Conservation (phyloP, 2,329 filamentous ascomycete species). For the Diaporthe citriasiana region DNA sequence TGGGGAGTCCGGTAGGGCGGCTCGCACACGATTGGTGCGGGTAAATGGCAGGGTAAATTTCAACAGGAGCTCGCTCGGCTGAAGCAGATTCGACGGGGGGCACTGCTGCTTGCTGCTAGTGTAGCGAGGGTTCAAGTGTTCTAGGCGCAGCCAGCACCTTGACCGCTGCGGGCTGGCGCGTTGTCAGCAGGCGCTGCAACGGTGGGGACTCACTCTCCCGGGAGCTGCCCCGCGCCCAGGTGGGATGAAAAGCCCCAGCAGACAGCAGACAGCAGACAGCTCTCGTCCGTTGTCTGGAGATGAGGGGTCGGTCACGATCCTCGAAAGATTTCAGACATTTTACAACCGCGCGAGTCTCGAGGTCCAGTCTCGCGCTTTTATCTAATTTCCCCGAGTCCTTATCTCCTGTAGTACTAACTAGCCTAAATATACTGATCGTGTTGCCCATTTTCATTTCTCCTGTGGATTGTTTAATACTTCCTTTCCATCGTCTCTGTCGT, state of each 20-base stretch:
- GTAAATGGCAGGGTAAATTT: slow-evolving; percentile 19
- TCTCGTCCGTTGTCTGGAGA: background rate
- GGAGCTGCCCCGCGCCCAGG: slow-evolving; percentile 17
- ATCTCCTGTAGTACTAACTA: background rate
- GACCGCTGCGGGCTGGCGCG: slow-evolving; percentile 5
- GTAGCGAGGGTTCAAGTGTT: slow-evolving; percentile 1
- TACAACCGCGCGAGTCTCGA: slow-evolving; percentile 24
- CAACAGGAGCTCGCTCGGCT: background rate
- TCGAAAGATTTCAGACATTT: slow-evolving; percentile 18
- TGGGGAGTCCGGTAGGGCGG: background rate
- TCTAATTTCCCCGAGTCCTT: slow-evolving; percentile 13
- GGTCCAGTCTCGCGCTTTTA: background rate
- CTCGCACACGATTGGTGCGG: slow-evolving; percentile 21
- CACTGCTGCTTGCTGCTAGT: slow-evolving; percentile 7
- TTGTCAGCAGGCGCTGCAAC: slow-evolving; percentile 2
- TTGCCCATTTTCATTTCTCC: background rate
- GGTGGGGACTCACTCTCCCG: background rate
- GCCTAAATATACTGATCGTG: background rate
- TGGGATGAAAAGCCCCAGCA: slow-evolving; percentile 14
- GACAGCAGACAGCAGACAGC: background rate
- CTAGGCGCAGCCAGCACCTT: slow-evolving; percentile 1
- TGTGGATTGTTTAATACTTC: background rate
- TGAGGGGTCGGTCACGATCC: slow-evolving; percentile 32
- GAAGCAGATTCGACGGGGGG: background rate
- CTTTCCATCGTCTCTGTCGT: slow-evolving; percentile 8